Evolutionary conservation across 129 eudicot genomes (phyloP).

Genomic region (Flaveria brownii): DNA sequence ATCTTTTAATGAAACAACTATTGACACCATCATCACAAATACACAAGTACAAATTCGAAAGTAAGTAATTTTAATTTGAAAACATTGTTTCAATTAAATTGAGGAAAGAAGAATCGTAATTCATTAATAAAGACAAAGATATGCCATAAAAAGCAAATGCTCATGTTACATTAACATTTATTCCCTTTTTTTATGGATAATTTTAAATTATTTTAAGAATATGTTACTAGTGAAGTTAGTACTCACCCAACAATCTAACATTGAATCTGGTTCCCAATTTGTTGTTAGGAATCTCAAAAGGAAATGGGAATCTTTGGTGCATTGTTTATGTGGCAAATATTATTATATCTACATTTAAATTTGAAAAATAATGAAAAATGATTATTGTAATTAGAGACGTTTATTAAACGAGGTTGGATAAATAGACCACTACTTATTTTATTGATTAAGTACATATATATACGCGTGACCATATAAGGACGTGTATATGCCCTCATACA

Average conservation of each 20-base stretch:
- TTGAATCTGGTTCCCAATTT: slow-evolving; percentile 19
- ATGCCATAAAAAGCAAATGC: slow-evolving; percentile 1
- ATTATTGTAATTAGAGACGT: too few species aligned
- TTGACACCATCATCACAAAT: neutral
- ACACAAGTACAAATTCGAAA: neutral
- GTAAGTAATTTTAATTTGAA: neutral
- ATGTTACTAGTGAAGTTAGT: neutral
- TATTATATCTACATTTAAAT: neutral
- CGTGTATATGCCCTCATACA: too few species aligned
- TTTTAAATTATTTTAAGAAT: neutral
- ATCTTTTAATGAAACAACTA: neutral
- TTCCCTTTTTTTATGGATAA: neutral
- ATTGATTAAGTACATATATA: too few species aligned
- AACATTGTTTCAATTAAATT: neutral
- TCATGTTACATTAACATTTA: neutral
- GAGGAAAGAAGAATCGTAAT: neutral
- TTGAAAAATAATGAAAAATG: too few species aligned
- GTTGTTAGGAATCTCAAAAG: neutral
- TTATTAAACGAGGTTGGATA: too few species aligned
- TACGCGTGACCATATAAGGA: too few species aligned
- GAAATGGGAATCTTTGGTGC: slow-evolving; percentile 12
- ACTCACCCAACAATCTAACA: slow-evolving; percentile 4
- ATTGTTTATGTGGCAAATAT: neutral
- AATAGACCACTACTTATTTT: too few species aligned
- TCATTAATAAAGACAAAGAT: neutral